These are phyloP conservation scores for Parafenestella ontariensis DNA, from an alignment of 2,329 filamentous ascomycete species.

Conservation along the genomic window DNA sequence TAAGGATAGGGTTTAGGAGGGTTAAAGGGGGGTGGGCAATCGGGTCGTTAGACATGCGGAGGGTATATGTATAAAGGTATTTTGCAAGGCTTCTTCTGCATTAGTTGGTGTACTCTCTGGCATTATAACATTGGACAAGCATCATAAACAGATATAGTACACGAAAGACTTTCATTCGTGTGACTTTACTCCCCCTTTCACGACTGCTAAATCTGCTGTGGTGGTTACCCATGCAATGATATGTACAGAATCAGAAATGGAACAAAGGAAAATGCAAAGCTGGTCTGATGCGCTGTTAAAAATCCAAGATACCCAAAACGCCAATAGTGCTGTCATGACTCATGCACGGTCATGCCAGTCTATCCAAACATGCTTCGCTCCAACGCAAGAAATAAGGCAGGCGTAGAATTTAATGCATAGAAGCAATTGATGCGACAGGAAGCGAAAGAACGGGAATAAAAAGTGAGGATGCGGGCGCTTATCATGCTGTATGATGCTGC, in stretches of 20 bases:
- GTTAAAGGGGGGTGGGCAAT: neutral
- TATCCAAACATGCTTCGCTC: neutral
- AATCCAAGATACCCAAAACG: neutral
- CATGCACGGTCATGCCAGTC: neutral
- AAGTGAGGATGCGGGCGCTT: neutral
- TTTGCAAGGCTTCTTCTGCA: too few species aligned
- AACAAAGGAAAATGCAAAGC: neutral
- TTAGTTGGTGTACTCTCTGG: too few species aligned
- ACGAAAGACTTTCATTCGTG: neutral
- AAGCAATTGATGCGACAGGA: neutral
- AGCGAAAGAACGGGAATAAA: constrained; percentile 1
- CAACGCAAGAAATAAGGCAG: neutral
- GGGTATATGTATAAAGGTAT: too few species aligned
- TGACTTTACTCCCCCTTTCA: neutral
- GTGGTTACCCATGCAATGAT: constrained; percentile 2
- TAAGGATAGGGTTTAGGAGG: constrained; percentile 17
- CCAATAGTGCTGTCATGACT: neutral
- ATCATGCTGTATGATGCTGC: neutral
- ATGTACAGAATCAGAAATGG: constrained; percentile 1
- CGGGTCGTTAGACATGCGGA: too few species aligned
- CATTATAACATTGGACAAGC: neutral
- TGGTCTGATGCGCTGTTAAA: neutral
- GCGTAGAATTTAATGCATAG: neutral
- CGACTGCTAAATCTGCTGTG: neutral
- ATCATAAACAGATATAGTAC: neutral